These are phyloP conservation scores for Acmispon strigosus DNA, from an alignment of 306 rosid genomes.

Conservation along the genomic window DNA sequence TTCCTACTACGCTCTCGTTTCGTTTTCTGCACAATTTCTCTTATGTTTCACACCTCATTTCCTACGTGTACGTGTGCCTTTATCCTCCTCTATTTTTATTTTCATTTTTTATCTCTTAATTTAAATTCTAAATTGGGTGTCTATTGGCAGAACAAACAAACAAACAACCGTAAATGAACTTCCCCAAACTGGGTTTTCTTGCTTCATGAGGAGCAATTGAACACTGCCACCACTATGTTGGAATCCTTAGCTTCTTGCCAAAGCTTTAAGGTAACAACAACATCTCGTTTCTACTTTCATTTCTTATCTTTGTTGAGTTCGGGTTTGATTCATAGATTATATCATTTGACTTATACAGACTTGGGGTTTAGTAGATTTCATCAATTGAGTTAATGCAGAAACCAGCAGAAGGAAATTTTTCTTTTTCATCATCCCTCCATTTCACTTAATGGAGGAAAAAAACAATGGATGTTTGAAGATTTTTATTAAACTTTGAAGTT, in stretches of 20 bases:
- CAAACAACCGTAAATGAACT: constrained; percentile 19
- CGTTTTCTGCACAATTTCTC: background rate
- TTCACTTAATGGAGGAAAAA: background rate
- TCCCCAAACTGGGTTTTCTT: constrained; percentile 32
- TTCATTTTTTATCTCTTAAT: constrained; percentile 6
- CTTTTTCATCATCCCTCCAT: background rate
- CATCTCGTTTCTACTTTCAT: background rate
- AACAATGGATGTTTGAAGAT: too few species aligned
- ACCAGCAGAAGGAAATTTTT: background rate
- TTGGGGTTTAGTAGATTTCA: background rate
- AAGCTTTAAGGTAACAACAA: constrained; percentile 52
- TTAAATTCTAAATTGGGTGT: constrained; percentile 19
- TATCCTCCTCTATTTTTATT: constrained; percentile 32
- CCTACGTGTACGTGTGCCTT: constrained; percentile 42
- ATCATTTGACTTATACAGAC: background rate
- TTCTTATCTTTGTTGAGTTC: background rate
- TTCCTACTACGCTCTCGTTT: constrained; percentile 11
- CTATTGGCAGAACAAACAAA: constrained; percentile 7
- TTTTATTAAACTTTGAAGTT: background rate
- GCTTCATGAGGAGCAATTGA: constrained; percentile 31
- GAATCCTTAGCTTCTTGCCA: constrained; percentile 55
- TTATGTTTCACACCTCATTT: background rate
- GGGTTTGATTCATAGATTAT: background rate
- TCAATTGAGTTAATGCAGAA: background rate
- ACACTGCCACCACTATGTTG: constrained; percentile 46